Evolutionary conservation across 148 eudicot genomes (phyloP), one percentile per base, ranked within the genome.

Genomic region (Dianthus caryophyllus): DNA sequence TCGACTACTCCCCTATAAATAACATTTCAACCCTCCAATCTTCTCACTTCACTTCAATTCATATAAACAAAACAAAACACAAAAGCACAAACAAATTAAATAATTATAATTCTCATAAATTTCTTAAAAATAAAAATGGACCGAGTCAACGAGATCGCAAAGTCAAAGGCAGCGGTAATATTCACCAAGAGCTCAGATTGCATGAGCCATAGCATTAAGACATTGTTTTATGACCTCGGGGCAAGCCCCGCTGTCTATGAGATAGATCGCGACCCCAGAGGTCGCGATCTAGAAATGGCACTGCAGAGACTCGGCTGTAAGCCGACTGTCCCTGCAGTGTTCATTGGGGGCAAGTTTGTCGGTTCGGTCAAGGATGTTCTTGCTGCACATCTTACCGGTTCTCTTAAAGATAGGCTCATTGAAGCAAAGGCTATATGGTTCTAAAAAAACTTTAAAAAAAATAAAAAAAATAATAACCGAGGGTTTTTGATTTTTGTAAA

Each of bases 361-460:
- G 80, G 80, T 15, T 72, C 69, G 0, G 69, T 76, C 7, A 77
- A 71, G 50, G 80, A 77, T 5, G 73, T 77, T 0, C 70, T 77
- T 15, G 71, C 66, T 21, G 76, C 70, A 14, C 80, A 77, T 56
- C 80, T 77, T 8, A 65, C 56, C 2, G 80, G 80, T 1, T 63
- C 73, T 21, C 80, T 77, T 56, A 77, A 73, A 58, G 71, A 73
- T 11, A 64, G 61, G 76, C 73, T 77, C 14, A 69, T 77, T 67
- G 73, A 74, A 18, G 80, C 80, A 11, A 77, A 72, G 65, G 80
- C 73, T 48, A 77, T 77, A 1, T 77, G 80, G 80, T 73, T 77
- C 39, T 77, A 33, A 33, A 7, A 2, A 33, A 33, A 33, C 3
- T 33, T 33, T 33, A 33, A 77, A 20, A 43, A 25, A 12, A 52